Conservation (phyloP, 2,329 filamentous ascomycete genomes). For the Colletotrichum sansevieriae region DNA sequence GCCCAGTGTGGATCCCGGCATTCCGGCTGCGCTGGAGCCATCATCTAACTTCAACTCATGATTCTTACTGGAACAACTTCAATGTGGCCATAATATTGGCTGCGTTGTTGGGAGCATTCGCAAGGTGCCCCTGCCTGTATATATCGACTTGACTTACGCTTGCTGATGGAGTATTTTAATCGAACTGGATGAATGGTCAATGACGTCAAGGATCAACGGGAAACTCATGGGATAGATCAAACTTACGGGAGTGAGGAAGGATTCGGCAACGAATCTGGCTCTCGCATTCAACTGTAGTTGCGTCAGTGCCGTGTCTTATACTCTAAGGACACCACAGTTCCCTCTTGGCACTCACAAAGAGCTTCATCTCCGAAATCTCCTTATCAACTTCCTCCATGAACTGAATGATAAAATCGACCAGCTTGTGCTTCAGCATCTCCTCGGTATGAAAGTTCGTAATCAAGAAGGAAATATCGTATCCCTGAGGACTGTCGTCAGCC, state of each 20-base stretch:
- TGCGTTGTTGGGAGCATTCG: not conserved
- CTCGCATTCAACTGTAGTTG: slow-evolving; percentile 85
- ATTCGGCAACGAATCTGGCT: slow-evolving; percentile 97
- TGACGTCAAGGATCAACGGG: not conserved
- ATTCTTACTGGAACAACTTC: slow-evolving; percentile 13
- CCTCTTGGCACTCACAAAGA: slow-evolving; percentile 81
- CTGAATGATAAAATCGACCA: slow-evolving; percentile 98
- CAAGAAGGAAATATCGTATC: slow-evolving; percentile 98
- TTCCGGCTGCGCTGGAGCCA: slow-evolving; percentile 40
- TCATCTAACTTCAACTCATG: slow-evolving; percentile 33
- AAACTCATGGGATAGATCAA: slow-evolving; percentile 17
- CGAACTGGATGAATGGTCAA: slow-evolving; percentile 35
- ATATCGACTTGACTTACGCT: slow-evolving; percentile 1
- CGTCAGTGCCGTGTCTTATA: slow-evolving; percentile 41
- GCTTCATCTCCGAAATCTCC: slow-evolving; percentile 99
- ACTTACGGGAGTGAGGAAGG: slow-evolving; percentile 91
- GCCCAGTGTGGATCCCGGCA: slow-evolving; percentile 35
- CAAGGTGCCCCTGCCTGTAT: not conserved
- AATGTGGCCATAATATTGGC: slow-evolving; percentile 4
- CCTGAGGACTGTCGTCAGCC: slow-evolving; percentile 63
- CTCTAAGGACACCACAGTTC: too few species aligned
- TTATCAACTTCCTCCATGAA: slow-evolving; percentile 99
- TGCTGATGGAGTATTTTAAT: slow-evolving; percentile 40
- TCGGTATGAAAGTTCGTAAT: slow-evolving; percentile 99
- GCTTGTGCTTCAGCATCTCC: slow-evolving; percentile 98